These are phyloP conservation scores for Lichina pygmaea DNA, from an alignment of 495 filamentous ascomycete species.

Conservation along the genomic window DNA sequence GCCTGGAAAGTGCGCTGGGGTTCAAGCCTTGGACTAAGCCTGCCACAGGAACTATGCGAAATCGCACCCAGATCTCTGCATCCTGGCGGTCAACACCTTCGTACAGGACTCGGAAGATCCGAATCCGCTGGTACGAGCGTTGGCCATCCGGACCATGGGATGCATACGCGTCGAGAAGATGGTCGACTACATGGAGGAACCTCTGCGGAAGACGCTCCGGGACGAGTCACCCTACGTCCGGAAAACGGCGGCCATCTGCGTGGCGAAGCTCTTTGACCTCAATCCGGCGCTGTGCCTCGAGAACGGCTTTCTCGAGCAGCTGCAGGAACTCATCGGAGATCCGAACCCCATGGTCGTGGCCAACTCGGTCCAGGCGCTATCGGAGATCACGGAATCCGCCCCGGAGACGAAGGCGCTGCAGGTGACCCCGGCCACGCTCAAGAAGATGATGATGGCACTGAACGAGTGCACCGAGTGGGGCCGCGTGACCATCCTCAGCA, in stretches of 20 bases:
- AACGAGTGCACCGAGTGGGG: constrained; percentile 99
- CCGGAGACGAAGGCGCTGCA: constrained; percentile 72
- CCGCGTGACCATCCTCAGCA: constrained; percentile 78
- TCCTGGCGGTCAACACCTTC: constrained; percentile 97
- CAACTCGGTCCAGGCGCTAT: constrained; percentile 79
- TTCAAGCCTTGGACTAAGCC: neutral
- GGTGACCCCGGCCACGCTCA: constrained; percentile 54
- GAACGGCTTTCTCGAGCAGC: constrained; percentile 85
- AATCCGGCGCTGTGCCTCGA: constrained; percentile 81
- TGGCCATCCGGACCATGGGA: constrained; percentile 97
- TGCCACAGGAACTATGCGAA: constrained; percentile 85
- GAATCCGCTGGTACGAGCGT: constrained; percentile 79
- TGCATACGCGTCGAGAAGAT: constrained; percentile 98
- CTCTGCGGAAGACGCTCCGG: constrained; percentile 78
- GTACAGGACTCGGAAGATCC: constrained; percentile 98
- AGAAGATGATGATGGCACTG: constrained; percentile 87
- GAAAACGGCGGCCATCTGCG: constrained; percentile 93
- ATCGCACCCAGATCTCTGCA: constrained; percentile 95
- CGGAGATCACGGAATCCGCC: constrained; percentile 72
- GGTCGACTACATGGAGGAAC: constrained; percentile 99
- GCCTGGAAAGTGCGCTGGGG: neutral
- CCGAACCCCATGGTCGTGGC: constrained; percentile 98
- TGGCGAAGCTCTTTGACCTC: constrained; percentile 91
- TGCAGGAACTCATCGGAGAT: constrained; percentile 91
- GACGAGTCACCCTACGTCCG: constrained; percentile 97